Conservation (phyloP, 2,329 filamentous ascomycete genomes). For the Colletotrichum scovillei region DNA sequence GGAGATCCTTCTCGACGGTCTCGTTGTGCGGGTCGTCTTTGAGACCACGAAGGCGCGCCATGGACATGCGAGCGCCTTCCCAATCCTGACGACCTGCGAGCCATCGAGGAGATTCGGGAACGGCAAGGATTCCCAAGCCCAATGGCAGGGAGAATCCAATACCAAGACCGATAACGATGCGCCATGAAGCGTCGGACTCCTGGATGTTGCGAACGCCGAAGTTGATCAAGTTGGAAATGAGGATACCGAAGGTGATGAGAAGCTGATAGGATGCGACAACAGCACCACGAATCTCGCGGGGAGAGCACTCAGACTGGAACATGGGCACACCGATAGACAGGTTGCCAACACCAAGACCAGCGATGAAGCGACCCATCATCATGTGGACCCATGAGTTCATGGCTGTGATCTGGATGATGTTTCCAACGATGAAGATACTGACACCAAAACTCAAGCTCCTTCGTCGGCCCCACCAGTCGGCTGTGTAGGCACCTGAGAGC, state of each 20-base stretch:
- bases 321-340: constrained; percentile 75
- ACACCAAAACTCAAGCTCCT: constrained; percentile 64
- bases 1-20: constrained; percentile 62
- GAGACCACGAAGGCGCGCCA: constrained; percentile 64
- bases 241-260: constrained; percentile 78
- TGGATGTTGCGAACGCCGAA: constrained; percentile 59
- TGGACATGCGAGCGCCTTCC: constrained; percentile 60
- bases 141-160: constrained; percentile 65
- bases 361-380: constrained; percentile 73
- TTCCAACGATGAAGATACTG: constrained; percentile 71
- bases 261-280: constrained; percentile 79
- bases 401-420: constrained; percentile 74
- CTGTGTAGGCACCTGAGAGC: constrained; percentile 63
- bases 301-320: constrained; percentile 74
- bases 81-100: constrained; percentile 59
- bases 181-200: constrained; percentile 63
- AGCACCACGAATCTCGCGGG: constrained; percentile 71
- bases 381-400: constrained; percentile 71
- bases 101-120: constrained; percentile 70
- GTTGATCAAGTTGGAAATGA: constrained; percentile 66
- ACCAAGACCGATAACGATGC: constrained; percentile 69
- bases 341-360: constrained; percentile 75
- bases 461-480: constrained; percentile 68
- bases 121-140: constrained; percentile 61
- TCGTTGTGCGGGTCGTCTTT: constrained; percentile 57